Evolutionary conservation across 148 eudicot genomes (phyloP).

Genomic region (Cornus florida): DNA sequence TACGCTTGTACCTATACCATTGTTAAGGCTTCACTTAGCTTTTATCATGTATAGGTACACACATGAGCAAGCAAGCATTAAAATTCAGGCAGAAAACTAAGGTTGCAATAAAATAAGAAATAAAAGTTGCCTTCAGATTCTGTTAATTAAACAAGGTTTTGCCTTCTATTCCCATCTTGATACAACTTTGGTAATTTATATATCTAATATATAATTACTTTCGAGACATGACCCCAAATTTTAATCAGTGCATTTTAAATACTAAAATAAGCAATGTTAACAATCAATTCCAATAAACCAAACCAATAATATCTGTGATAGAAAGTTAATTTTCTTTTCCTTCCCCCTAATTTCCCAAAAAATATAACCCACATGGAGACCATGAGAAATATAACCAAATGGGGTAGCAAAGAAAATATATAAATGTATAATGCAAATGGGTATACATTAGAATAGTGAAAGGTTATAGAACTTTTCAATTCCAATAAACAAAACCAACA

Average conservation of each 20-base stretch:
- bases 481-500: too few relatives aligned
- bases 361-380: neutral
- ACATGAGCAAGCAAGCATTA: neutral
- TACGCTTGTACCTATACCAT: constrained; percentile 66
- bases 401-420: too few relatives aligned
- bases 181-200: too few relatives aligned
- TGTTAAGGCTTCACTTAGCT: constrained; percentile 28
- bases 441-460: too few relatives aligned
- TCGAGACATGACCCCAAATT: too few relatives aligned
- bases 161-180: too few relatives aligned
- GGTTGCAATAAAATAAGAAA: neutral
- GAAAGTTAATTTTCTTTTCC: too few relatives aligned
- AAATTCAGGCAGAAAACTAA: neutral
- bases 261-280: neutral
- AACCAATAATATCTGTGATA: too few relatives aligned
- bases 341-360: neutral
- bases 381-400: too few relatives aligned
- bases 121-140: neutral
- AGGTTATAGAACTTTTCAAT: too few relatives aligned
- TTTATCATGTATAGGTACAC: neutral
- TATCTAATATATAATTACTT: too few relatives aligned
- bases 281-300: neutral
- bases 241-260: neutral
- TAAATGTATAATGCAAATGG: too few relatives aligned
- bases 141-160: neutral